Evolutionary conservation across 2,329 filamentous ascomycete species (phyloP).

Genomic region (Sporothrix pallida): DNA sequence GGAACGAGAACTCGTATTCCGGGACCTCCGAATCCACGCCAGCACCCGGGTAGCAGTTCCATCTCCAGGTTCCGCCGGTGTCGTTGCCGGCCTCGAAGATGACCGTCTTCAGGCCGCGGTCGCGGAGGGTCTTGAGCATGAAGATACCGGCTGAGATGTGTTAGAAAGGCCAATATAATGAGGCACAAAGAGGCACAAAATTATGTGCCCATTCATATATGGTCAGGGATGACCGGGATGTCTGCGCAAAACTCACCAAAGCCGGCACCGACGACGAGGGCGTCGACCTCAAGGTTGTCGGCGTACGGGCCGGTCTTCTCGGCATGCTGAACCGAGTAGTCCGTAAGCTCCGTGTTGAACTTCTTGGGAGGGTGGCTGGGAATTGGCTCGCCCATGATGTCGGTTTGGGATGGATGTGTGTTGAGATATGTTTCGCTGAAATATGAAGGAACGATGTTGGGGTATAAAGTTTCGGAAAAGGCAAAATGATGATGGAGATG

Average conservation of each 20-base stretch:
- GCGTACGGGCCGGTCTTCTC: slow-evolving; percentile 50
- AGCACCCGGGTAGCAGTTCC: slow-evolving; percentile 62
- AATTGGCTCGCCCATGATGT: slow-evolving; percentile 39
- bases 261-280: slow-evolving; percentile 53
- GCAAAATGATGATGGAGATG: neutral
- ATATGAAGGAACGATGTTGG: neutral
- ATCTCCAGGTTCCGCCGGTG: slow-evolving; percentile 61
- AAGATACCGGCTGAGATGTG: slow-evolving; percentile 52
- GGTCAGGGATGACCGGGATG: neutral
- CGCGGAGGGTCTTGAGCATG: slow-evolving; percentile 58
- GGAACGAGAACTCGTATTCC: slow-evolving; percentile 60
- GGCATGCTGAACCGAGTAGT: slow-evolving; percentile 45
- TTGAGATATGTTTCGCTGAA: neutral
- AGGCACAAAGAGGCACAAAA: neutral
- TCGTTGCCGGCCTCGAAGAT: slow-evolving; percentile 60
- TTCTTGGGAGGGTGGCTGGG: slow-evolving; percentile 42
- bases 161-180: neutral
- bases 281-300: slow-evolving; percentile 52
- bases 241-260: slow-evolving; percentile 44
- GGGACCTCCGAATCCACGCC: slow-evolving; percentile 61
- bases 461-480: neutral
- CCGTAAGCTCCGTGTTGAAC: slow-evolving; percentile 51
- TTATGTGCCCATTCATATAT: neutral
- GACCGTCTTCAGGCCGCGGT: slow-evolving; percentile 54
- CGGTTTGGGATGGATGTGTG: neutral